Percentiles rank a stretch among this genome's conserved stretches.
phyloP scores from a whole-genome alignment of 1,139 yeast genomes.

The Yamadazyma taylorii region DNA sequence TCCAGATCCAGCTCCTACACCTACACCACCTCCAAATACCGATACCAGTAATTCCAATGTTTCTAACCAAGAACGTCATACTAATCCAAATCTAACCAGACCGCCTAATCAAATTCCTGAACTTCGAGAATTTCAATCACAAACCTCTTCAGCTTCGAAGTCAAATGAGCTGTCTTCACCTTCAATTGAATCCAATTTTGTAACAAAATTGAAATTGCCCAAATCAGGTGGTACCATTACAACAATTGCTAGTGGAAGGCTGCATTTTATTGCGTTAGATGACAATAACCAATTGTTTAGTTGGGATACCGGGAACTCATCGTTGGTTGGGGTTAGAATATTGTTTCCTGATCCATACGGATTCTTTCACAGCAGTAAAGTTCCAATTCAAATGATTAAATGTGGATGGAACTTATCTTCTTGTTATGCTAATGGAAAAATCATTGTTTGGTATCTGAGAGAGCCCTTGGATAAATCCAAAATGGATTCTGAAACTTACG shows the following conservation, averaged over 20 bases:
- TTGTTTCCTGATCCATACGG: constrained; percentile 29
- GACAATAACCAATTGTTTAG: constrained; percentile 51
- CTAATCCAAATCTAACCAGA: constrained; percentile 21
- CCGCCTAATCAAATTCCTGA: constrained; percentile 23
- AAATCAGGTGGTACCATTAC: constrained; percentile 27
- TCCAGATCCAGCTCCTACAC: not conserved
- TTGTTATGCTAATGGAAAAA: constrained; percentile 52
- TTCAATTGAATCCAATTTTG: constrained; percentile 27
- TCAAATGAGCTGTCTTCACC: constrained; percentile 4
- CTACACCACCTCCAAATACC: not conserved
- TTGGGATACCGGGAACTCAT: constrained; percentile 58
- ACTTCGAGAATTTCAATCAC: constrained; percentile 15
- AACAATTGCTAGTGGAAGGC: constrained; percentile 63
- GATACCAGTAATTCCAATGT: not conserved
- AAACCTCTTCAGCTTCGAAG: constrained; percentile 4
- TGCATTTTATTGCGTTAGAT: constrained; percentile 65
- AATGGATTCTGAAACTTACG: constrained; percentile 19
- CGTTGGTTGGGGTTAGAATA: constrained; percentile 48
- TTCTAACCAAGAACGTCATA: constrained; percentile 3
- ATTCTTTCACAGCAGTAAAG: constrained; percentile 2
- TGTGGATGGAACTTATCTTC: constrained; percentile 74
- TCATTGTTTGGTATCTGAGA: constrained; percentile 61
- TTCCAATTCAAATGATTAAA: constrained; percentile 42
- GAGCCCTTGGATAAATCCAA: constrained; percentile 19
- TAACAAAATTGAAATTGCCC: constrained; percentile 30